Evolutionary conservation across 2,329 filamentous ascomycete species (phyloP), one percentile per base, ranked within the genome.

Genomic region (Calonectria multiphialidica): DNA sequence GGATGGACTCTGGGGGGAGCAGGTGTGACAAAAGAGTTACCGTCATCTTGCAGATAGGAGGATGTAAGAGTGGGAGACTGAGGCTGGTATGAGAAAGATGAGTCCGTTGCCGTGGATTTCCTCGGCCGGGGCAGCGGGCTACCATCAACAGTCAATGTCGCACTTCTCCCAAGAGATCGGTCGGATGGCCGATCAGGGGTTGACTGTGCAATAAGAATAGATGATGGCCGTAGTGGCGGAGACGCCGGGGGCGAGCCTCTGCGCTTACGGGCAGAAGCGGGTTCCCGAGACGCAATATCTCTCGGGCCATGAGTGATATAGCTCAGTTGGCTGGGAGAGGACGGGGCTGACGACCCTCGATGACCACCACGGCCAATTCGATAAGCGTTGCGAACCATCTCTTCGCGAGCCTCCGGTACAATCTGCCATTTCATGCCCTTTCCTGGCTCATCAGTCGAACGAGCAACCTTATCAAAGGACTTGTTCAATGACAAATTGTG

Each of bases 401-500:
- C 96, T 21, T 98, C 95, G 61, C 93, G 92, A 75, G 93, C 90
- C 74, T 97, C 94, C 1, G 94, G 90, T 5, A 95, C 92, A 80
- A 99, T 96, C 83, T 96, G 95, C 97, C 97, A 99, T 82, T 98
- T 98, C 95, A 98, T 98, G 33, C 97, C 97, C 83, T 99, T 99
- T 15, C 97, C 97, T 25, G 97, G 97, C 82, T 99, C 97, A 78
- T 98, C 95, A 0, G 95, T 98, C 18, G 94, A 93, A 57, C 97
- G 93, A 3, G 97, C 94, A 10, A 98, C 94, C 83, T 99, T 99
- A 78, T 95, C 93, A 80, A 99, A 99, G 0, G 93, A 92, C 82
- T 98, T 98, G 83, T 98, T 98, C 49, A 99, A 86, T 1, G 97
- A 98, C 16, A 99, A 85, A 78, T 99, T 99, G 82, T 99, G 97